Conservation (phyloP, 192 early-diverging fungal species). For the Piromyces finnis region DNA sequence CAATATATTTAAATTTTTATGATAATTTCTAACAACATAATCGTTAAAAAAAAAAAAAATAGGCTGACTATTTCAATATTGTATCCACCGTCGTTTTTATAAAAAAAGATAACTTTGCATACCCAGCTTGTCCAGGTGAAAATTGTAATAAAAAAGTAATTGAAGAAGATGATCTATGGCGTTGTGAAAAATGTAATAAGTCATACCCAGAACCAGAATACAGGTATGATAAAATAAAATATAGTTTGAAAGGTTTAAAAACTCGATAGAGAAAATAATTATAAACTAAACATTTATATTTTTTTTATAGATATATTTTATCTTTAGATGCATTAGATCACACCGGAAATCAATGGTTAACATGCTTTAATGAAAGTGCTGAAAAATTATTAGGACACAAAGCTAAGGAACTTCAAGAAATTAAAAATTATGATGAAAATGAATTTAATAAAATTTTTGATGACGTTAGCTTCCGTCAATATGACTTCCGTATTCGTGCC, state of each 20-base stretch:
- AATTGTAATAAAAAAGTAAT: slow-evolving; percentile 82
- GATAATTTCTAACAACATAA: no score
- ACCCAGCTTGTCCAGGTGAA: slow-evolving; percentile 65
- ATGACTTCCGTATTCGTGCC: slow-evolving; percentile 53
- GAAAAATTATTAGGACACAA: slow-evolving; percentile 38
- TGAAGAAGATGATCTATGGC: slow-evolving; percentile 50
- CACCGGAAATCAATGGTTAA: slow-evolving; percentile 62
- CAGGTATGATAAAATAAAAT: slow-evolving; percentile 24
- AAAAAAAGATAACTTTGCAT: slow-evolving; percentile 45
- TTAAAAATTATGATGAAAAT: slow-evolving; percentile 30
- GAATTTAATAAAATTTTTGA: slow-evolving; percentile 27
- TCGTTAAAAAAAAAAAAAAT: slow-evolving; percentile 5
- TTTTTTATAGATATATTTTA: slow-evolving; percentile 39
- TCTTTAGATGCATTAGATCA: slow-evolving; percentile 50
- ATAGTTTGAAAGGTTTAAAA: no score
- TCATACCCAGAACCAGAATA: slow-evolving; percentile 50
- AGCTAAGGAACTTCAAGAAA: slow-evolving; percentile 46
- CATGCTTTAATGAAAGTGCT: slow-evolving; percentile 73
- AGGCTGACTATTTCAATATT: slow-evolving; percentile 55
- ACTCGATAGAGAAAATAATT: no score
- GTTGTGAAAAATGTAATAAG: slow-evolving; percentile 80
- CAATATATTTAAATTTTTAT: not conserved
- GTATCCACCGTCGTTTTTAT: slow-evolving; percentile 60
- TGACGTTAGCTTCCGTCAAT: slow-evolving; percentile 45
- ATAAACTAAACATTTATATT: no score